These are phyloP conservation scores for Moesziomyces aphidis DNA, from an alignment of 1,284 basidiomycete species.

Conservation along the genomic window DNA sequence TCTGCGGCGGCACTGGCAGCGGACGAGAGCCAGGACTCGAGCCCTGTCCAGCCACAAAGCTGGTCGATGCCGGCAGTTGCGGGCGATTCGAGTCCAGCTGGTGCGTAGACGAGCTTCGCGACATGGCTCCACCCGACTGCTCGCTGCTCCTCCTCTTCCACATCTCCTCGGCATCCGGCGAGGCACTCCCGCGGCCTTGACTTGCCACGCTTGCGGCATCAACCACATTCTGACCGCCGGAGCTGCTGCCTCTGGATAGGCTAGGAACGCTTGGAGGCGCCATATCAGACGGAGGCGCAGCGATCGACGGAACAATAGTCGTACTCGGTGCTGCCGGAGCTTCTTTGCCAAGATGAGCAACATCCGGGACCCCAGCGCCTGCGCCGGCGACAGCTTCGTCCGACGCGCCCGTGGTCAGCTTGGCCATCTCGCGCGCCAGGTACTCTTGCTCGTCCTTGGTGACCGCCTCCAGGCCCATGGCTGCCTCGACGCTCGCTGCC, in stretches of 20 bases:
- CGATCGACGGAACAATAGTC: background rate
- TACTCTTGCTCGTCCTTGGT: slow-evolving; percentile 55
- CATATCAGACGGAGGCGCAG: background rate
- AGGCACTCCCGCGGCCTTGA: slow-evolving; percentile 9
- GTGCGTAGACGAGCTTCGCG: slow-evolving; percentile 27
- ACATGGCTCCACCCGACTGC: slow-evolving; percentile 8
- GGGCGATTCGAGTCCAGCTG: slow-evolving; percentile 11
- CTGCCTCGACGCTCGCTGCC: slow-evolving; percentile 26
- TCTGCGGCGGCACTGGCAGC: slow-evolving; percentile 44
- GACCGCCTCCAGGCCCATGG: slow-evolving; percentile 20
- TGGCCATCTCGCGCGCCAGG: slow-evolving; percentile 58
- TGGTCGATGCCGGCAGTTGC: slow-evolving; percentile 18
- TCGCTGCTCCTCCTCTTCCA: slow-evolving; percentile 19
- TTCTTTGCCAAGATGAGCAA: background rate
- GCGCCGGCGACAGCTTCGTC: slow-evolving; percentile 3
- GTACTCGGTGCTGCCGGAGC: background rate
- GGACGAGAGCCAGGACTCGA: slow-evolving; percentile 38
- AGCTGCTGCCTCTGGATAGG: slow-evolving; percentile 17
- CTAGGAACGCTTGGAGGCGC: background rate
- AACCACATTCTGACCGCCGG: slow-evolving; percentile 1
- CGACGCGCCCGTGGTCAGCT: slow-evolving; percentile 32
- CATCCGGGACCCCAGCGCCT: background rate
- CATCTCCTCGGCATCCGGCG: slow-evolving; percentile 35
- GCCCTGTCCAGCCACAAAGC: slow-evolving; percentile 13
- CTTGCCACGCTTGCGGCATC: background rate